Evolutionary conservation across 306 rosid genomes (phyloP).

Genomic region (Casuarina equisetifolia): DNA sequence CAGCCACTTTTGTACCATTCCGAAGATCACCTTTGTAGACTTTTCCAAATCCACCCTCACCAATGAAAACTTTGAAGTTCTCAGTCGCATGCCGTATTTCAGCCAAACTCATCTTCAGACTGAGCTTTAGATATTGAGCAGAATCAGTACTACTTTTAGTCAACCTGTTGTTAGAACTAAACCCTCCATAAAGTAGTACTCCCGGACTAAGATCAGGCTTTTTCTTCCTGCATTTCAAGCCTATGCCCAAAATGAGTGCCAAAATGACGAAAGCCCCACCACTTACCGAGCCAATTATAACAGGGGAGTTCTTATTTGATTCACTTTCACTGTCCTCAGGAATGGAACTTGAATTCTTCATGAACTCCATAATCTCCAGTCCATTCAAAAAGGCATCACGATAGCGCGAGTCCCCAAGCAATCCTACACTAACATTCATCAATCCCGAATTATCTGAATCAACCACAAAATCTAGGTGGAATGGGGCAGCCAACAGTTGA

Average conservation of each 20-base stretch:
- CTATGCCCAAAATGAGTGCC: constrained; percentile 16
- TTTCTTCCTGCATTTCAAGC: constrained; percentile 25
- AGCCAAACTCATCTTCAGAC: constrained; percentile 29
- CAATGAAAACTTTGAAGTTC: constrained; percentile 12
- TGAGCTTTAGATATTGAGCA: constrained; percentile 33
- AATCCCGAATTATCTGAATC: constrained; percentile 26
- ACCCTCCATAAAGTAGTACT: constrained; percentile 17
- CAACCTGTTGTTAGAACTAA: constrained; percentile 36
- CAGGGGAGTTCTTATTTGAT: neutral
- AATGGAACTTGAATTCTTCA: neutral
- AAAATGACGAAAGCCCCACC: constrained; percentile 28
- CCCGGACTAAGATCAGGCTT: constrained; percentile 9
- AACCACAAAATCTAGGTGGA: constrained; percentile 36
- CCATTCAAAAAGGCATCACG: constrained; percentile 36
- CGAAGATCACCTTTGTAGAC: constrained; percentile 16
- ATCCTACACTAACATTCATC: constrained; percentile 11
- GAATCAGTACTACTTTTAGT: constrained; percentile 35
- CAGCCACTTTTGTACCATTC: constrained; percentile 12
- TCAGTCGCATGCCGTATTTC: neutral
- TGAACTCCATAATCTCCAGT: constrained; percentile 43
- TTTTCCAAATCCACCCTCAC: constrained; percentile 28
- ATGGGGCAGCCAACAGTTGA: neutral
- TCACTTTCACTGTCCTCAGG: neutral
- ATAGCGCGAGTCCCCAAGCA: accelerated
- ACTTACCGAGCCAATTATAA: constrained; percentile 32